Conservation (phyloP, 345 rosid genomes). For the Barbarea vulgaris region DNA sequence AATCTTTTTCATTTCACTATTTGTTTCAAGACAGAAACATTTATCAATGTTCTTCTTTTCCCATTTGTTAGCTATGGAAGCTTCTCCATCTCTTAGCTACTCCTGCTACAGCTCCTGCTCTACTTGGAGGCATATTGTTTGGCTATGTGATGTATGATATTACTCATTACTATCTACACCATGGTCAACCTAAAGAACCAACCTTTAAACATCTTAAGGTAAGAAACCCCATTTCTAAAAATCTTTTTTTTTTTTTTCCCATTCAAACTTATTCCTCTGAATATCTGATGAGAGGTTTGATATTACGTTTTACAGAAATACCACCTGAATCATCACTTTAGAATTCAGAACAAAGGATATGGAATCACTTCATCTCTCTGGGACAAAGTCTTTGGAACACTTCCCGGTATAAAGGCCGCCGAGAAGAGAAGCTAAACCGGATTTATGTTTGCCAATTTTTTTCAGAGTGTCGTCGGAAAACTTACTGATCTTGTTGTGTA, state of each 20-base stretch:
- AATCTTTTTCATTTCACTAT: conserved; percentile 14
- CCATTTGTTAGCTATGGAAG: conserved; percentile 54
- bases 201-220: conserved; percentile 62
- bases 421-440: conserved; percentile 32
- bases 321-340: conserved; percentile 79
- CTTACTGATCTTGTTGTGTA: conserved; percentile 32
- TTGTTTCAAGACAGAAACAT: neutral
- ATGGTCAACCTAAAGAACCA: conserved; percentile 60
- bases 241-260: neutral
- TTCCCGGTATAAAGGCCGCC: conserved; percentile 42
- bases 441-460: conserved; percentile 14
- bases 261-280: neutral
- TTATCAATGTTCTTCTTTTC: neutral
- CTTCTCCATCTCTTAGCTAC: conserved; percentile 48
- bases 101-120: conserved; percentile 60
- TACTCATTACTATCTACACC: conserved; percentile 78
- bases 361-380: conserved; percentile 76
- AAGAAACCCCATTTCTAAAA: neutral
- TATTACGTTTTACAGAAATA: conserved; percentile 53
- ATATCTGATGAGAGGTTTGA: conserved; percentile 10
- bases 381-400: conserved; percentile 73
- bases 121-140: conserved; percentile 66
- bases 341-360: conserved; percentile 57
- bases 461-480: conserved; percentile 12
- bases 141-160: conserved; percentile 72